Conservation (phyloP, 805 yeast species). For the Kodamaea hsintzibuensis region DNA sequence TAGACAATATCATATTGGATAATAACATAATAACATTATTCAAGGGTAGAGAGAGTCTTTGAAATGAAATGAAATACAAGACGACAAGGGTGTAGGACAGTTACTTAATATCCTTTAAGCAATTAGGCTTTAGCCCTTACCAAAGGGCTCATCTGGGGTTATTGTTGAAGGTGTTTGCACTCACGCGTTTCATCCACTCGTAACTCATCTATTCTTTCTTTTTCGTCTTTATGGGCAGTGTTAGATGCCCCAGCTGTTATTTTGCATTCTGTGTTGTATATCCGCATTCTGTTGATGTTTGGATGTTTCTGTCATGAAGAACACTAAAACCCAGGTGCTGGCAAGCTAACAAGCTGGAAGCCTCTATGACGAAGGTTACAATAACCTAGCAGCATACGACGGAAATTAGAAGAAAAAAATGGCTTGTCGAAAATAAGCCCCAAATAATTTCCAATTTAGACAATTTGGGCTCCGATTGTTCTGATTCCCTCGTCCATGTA, state of each 20-base stretch:
- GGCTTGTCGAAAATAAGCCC: neutral
- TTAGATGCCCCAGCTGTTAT: neutral
- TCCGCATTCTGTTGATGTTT: neutral
- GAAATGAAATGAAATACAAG: too few relatives aligned
- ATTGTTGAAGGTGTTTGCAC: neutral
- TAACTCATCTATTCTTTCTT: neutral
- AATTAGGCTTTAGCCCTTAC: neutral
- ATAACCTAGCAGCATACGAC: conserved; percentile 1
- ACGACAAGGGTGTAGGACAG: too few relatives aligned
- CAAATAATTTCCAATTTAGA: neutral
- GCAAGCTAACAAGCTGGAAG: neutral
- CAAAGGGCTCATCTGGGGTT: neutral
- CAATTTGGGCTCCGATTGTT: neutral
- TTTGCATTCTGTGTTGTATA: neutral
- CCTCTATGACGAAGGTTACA: neutral
- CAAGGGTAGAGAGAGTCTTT: too few relatives aligned
- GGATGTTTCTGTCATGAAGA: neutral
- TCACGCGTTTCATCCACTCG: conserved; percentile 3
- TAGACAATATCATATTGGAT: neutral
- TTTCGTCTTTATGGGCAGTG: neutral
- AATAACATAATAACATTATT: too few relatives aligned
- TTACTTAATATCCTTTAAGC: neutral
- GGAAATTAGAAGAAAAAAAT: neutral
- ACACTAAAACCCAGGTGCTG: neutral
- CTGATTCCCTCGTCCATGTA: neutral